phyloP scores from a whole-genome alignment of 352 stramenopile genomes.

The Phytophthora quininea region DNA sequence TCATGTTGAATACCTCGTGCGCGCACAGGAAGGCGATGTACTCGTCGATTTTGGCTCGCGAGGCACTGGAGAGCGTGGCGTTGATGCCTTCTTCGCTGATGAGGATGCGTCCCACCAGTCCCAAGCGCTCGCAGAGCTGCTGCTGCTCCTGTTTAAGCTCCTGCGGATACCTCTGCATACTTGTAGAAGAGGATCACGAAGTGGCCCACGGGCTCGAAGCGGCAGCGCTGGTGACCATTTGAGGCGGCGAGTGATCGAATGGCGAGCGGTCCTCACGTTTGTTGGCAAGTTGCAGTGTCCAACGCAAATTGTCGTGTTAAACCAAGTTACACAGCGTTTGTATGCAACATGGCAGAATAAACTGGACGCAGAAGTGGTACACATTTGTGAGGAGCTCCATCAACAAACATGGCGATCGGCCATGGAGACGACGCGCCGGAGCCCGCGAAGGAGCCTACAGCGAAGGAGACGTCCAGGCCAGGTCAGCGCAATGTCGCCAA shows the following conservation, averaged over 20 bases:
- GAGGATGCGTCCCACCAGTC: conserved; percentile 70
- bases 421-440: conserved; percentile 10
- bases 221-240: conserved; percentile 24
- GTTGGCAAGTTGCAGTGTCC: conserved; percentile 6
- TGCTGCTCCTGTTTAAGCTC: conserved; percentile 57
- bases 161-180: conserved; percentile 61
- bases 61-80: conserved; percentile 69
- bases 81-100: conserved; percentile 88
- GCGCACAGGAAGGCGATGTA: conserved; percentile 67
- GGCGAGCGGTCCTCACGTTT: not conserved
- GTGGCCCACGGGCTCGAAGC: conserved; percentile 27
- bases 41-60: conserved; percentile 50
- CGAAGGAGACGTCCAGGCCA: conserved; percentile 17
- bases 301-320: not conserved
- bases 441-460: conserved; percentile 13
- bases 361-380: not conserved
- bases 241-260: conserved; percentile 20
- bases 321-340: not conserved
- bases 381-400: not conserved
- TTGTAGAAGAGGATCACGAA: conserved; percentile 84
- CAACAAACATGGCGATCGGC: conserved; percentile 13
- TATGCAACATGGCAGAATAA: not conserved
- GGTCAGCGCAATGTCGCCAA: conserved; percentile 37
- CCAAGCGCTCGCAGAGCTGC: conserved; percentile 54
- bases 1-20: conserved; percentile 61